A percentile compares a stretch with the other conserved stretches of the same genome.
Evolutionary conservation across 2,329 filamentous ascomycete species (phyloP).

Genomic region (Aureobasidium sp.): DNA sequence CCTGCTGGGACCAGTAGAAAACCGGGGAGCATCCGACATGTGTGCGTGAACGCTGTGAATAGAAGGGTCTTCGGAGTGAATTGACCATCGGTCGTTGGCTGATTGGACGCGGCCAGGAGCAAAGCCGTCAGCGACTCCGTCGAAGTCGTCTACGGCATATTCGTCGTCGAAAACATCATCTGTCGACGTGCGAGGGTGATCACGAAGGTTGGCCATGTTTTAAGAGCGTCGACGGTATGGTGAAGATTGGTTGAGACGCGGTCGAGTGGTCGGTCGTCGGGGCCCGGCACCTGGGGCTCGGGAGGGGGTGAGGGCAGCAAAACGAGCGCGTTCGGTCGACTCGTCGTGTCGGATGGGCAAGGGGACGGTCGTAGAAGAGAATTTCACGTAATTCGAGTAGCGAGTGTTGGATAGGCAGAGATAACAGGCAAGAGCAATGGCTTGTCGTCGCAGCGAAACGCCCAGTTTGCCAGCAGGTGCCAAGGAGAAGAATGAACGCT

Average conservation of each 20-base stretch:
- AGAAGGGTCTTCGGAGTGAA: slow-evolving; percentile 18
- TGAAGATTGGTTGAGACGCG: background rate
- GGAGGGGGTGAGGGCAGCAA: slow-evolving; percentile 1
- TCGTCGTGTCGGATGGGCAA: background rate
- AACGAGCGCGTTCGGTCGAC: slow-evolving; percentile 7
- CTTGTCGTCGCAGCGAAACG: background rate
- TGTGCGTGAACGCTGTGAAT: slow-evolving; percentile 25
- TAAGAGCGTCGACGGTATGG: background rate
- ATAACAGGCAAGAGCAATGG: background rate
- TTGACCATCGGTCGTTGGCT: slow-evolving; percentile 15
- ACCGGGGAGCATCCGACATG: slow-evolving; percentile 14
- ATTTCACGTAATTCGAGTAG: background rate
- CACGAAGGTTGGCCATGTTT: slow-evolving; percentile 5
- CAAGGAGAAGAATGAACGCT: background rate
- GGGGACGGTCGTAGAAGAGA: background rate
- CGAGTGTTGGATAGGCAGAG: slow-evolving; percentile 8
- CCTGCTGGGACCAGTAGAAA: slow-evolving; percentile 11
- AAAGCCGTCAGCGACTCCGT: slow-evolving; percentile 40
- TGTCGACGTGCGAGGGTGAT: background rate
- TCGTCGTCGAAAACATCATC: slow-evolving; percentile 42
- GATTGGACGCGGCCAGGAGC: slow-evolving; percentile 28
- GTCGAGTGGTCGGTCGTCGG: slow-evolving; percentile 1
- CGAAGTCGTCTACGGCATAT: slow-evolving; percentile 33
- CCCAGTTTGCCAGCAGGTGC: background rate
- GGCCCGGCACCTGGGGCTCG: slow-evolving; percentile 9